These are phyloP conservation scores for Trichoderma aggressivum DNA, from an alignment of 2,329 filamentous ascomycete species.

Conservation along the genomic window DNA sequence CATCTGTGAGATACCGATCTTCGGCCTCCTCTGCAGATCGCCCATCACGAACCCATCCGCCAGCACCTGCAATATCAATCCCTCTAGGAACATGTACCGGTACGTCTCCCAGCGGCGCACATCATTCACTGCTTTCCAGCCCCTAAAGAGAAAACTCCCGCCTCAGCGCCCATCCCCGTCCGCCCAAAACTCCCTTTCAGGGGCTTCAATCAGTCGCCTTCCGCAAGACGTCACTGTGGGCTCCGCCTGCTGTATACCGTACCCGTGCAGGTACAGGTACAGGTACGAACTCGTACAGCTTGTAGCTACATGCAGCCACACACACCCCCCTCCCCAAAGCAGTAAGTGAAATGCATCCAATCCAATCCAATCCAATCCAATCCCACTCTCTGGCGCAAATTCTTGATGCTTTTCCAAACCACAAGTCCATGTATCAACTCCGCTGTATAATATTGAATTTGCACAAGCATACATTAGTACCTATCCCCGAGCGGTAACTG, in stretches of 20 bases:
- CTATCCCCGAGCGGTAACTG: not conserved
- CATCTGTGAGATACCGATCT: not conserved
- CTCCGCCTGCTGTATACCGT: not conserved
- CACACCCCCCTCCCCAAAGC: not conserved
- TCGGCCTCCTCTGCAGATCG: not conserved
- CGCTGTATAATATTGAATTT: not conserved
- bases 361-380: not conserved
- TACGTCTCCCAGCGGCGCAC: not conserved
- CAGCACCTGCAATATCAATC: not conserved
- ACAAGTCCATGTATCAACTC: no score
- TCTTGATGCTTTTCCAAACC: not conserved
- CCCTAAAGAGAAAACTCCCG: not conserved
- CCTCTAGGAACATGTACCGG: not conserved
- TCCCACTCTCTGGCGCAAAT: not conserved
- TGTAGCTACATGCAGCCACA: not conserved
- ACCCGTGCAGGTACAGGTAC: not conserved
- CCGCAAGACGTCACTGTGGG: not conserved
- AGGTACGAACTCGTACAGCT: not conserved
- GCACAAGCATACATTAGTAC: not conserved
- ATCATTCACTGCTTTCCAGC: not conserved
- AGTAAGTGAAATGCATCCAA: not conserved
- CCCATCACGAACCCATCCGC: not conserved
- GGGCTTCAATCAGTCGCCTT: conserved; percentile 1
- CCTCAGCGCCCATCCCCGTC: not conserved
- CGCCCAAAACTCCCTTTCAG: not conserved